These are phyloP conservation scores for cucumber (Cucumis sativus) DNA, from an alignment of 306 rosid species.

Conservation along the genomic window Cucumber_9930_V3 NC_026660.2:24346501-24347000, in stretches of 20 bases:
- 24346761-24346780: conserved; percentile 10
- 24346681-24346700: conserved; percentile 50
- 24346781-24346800: neutral
- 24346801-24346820: conserved; percentile 40
- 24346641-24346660: conserved; percentile 55
- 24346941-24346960: conserved; percentile 24
- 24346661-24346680: conserved; percentile 54
- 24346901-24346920: conserved; percentile 47
- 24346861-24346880: conserved; percentile 62
- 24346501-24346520: conserved; percentile 88
- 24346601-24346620: neutral
- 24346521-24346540: conserved; percentile 55
- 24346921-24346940: conserved; percentile 29
- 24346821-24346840: conserved; percentile 87
- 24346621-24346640: neutral
- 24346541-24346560: conserved; percentile 91
- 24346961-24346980: conserved; percentile 20
- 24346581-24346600: conserved; percentile 5
- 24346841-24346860: conserved; percentile 67
- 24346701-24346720: conserved; percentile 80
- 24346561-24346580: conserved; percentile 15
- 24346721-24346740: conserved; percentile 75
- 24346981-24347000: conserved; percentile 14
- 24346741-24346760: conserved; percentile 31
- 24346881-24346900: conserved; percentile 55